phyloP scores from a whole-genome alignment of 371 early-diverging fungal species.

The Mortierella sp. region DNA sequence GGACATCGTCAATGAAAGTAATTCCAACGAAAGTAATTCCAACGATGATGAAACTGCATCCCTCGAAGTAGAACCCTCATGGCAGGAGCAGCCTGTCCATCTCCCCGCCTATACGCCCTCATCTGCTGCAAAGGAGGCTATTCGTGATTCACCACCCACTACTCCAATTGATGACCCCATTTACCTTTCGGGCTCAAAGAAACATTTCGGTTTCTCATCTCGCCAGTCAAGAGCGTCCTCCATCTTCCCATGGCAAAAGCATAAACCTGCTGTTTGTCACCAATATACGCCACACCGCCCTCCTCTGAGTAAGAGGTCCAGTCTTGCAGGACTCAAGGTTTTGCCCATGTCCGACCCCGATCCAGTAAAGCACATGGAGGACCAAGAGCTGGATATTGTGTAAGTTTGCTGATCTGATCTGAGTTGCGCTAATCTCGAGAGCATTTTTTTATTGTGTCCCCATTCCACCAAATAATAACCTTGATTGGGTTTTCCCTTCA shows the following conservation, averaged over 20 bases:
- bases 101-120: conserved; percentile 47
- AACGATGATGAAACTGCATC: conserved; percentile 11
- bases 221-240: conserved; percentile 34
- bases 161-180: conserved; percentile 38
- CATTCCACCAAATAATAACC: not conserved
- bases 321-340: conserved; percentile 42
- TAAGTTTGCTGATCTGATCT: conserved; percentile 23
- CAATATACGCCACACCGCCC: conserved; percentile 53
- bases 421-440: not conserved
- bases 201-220: conserved; percentile 33
- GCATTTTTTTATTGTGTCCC: no score
- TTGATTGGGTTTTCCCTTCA: not conserved
- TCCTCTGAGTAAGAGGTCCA: conserved; percentile 43
- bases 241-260: conserved; percentile 55
- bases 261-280: conserved; percentile 51
- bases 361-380: conserved; percentile 30
- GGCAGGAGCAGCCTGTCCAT: conserved; percentile 36
- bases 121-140: conserved; percentile 20
- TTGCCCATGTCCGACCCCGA: conserved; percentile 37
- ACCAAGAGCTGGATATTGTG: conserved; percentile 49
- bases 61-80: conserved; percentile 24
- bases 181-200: conserved; percentile 22
- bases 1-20: not conserved
- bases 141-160: conserved; percentile 23
- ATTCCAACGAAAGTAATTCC: not conserved